phyloP scores from a whole-genome alignment of 1,139 yeast species.

The Williopsis jadinii region DNA sequence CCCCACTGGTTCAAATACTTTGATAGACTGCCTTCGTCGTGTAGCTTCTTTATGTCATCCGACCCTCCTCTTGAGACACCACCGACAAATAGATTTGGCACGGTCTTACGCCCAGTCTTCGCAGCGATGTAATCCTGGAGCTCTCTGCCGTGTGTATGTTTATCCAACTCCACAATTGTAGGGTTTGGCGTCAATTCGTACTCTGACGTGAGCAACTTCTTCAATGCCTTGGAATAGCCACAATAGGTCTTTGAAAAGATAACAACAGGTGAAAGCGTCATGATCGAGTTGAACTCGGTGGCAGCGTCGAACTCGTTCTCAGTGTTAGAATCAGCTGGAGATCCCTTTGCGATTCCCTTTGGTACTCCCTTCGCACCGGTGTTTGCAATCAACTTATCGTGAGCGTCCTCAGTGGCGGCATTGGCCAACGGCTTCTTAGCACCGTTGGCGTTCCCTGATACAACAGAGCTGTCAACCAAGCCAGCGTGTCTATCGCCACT shows the following conservation, averaged over 20 bases:
- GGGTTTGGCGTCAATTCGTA: slow-evolving; percentile 72
- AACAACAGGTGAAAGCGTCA: slow-evolving; percentile 61
- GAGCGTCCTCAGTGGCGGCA: too few relatives aligned
- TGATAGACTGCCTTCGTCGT: slow-evolving; percentile 46
- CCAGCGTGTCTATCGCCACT: too few relatives aligned
- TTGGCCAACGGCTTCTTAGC: too few relatives aligned
- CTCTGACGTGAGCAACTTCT: slow-evolving; percentile 53
- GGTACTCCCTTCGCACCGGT: background rate
- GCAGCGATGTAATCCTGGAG: slow-evolving; percentile 54
- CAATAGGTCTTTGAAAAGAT: slow-evolving; percentile 66
- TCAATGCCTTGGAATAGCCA: slow-evolving; percentile 70
- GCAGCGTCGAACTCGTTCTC: slow-evolving; percentile 44
- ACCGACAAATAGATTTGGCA: slow-evolving; percentile 64
- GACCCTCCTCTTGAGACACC: slow-evolving; percentile 66
- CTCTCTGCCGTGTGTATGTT: slow-evolving; percentile 57
- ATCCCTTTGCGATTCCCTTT: background rate
- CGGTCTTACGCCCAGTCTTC: slow-evolving; percentile 57
- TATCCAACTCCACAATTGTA: slow-evolving; percentile 72
- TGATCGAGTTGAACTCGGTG: slow-evolving; percentile 50
- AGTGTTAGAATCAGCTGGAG: background rate
- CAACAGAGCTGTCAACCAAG: too few relatives aligned
- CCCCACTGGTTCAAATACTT: slow-evolving; percentile 55
- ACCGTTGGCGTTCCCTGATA: too few relatives aligned
- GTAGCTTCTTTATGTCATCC: slow-evolving; percentile 68
- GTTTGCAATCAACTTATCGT: too few relatives aligned